Evolutionary conservation across 2,329 filamentous ascomycete genomes (phyloP), one percentile per base, ranked within the genome.

Genomic region (Macrophomina phaseolina): DNA sequence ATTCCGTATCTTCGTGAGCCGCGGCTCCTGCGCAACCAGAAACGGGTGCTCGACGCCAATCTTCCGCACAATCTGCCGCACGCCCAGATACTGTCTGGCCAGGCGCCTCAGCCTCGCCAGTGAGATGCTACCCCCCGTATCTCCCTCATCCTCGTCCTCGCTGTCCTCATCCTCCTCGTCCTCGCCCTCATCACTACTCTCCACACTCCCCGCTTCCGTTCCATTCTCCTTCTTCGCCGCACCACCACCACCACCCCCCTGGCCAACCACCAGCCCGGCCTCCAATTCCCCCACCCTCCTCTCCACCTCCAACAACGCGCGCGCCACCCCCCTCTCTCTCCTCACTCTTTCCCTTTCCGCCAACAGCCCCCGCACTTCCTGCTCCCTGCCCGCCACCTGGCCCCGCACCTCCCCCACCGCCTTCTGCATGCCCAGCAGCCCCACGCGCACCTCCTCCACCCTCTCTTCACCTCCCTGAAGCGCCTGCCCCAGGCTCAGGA

Each of bases 381-480:
- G 78, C 30, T 87, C 87, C 69, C 90, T 85, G 67, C 86, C 84
- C 7, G 83, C 81, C 0, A 97, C 91, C 18, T 84, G 85, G 9
- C 81, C 82, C 74, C 88, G 89, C 58, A 98, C 85, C 60, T 89
- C 89, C 70, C 92, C 89, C 0, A 97, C 87, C 62, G 95, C 93
- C 69, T 94, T 86, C 68, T 89, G 85, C 73, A 99, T 97, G 0
- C 93, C 93, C 68, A 98, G 78, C 65, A 99, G 80, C 0, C 93
- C 93, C 0, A 99, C 91, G 51, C 92, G 87, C 38, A 98, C 90
- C 74, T 96, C 93, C 76, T 97, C 94, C 0, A 97, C 90, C 76
- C 90, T 91, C 73, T 97, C 94, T 74, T 97, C 94, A 7, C 96
- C 96, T 2, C 94, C 94, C 64, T 88, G 87, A 51, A 99, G 81